Evolutionary conservation across 306 rosid species (phyloP).

Genomic region (Cucumis cinereus): DNA sequence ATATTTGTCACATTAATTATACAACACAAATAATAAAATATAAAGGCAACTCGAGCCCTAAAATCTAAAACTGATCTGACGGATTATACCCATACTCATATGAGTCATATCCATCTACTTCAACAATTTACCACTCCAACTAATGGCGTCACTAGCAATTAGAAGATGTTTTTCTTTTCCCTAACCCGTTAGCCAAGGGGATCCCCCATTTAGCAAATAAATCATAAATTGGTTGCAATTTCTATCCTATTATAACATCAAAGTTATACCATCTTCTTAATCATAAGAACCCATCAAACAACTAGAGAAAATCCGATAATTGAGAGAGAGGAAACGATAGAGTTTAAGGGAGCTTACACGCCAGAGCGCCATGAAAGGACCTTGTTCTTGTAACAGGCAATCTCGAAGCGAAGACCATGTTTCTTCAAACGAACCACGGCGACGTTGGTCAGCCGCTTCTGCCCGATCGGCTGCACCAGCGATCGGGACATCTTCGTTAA

Average conservation of each 20-base stretch:
- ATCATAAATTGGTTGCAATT: neutral
- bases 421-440: slow-evolving; percentile 89
- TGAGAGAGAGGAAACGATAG: neutral
- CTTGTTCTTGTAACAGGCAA: slow-evolving; percentile 87
- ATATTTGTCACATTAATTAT: neutral
- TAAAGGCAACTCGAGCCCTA: neutral
- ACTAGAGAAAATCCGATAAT: neutral
- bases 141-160: neutral
- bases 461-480: slow-evolving; percentile 82
- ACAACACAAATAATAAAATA: neutral
- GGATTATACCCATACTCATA: neutral
- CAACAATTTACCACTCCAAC: neutral
- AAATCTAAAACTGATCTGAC: neutral
- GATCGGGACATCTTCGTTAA: slow-evolving; percentile 37
- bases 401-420: slow-evolving; percentile 75
- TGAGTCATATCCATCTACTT: neutral
- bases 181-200: neutral
- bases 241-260: neutral
- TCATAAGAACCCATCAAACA: neutral
- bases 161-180: neutral
- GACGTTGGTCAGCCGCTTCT: slow-evolving; percentile 88
- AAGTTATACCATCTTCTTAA: neutral
- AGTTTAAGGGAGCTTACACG: slow-evolving; percentile 37
- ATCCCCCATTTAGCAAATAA: neutral
- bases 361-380: slow-evolving; percentile 96